phyloP scores from a whole-genome alignment of 805 yeast genomes.

The Wickerhamiella hasegawae region DNA sequence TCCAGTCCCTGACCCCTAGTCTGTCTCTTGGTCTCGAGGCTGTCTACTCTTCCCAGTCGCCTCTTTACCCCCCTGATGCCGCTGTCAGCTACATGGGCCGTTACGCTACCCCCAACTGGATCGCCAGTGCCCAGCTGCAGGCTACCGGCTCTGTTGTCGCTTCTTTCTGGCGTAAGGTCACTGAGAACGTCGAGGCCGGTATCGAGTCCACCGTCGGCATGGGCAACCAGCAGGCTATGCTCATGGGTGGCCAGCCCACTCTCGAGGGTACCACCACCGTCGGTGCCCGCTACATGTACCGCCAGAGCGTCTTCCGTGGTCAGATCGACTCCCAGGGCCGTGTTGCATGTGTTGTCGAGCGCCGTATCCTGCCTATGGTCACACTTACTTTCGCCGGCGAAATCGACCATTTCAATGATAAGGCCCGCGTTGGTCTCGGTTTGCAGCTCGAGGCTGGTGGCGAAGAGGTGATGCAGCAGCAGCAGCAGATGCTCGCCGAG shows the following conservation, averaged over 20 bases:
- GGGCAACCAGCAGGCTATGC: constrained; percentile 38
- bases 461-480: constrained; percentile 64
- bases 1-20: constrained; percentile 75
- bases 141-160: constrained; percentile 83
- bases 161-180: constrained; percentile 86
- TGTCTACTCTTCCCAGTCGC: constrained; percentile 51
- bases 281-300: constrained; percentile 96
- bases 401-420: constrained; percentile 68
- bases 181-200: constrained; percentile 66
- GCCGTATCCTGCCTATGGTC: constrained; percentile 82
- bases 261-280: constrained; percentile 84
- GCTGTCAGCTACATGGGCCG: constrained; percentile 82
- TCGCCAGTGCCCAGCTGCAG: constrained; percentile 82
- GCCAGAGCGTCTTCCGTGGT: constrained; percentile 91
- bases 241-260: constrained; percentile 68
- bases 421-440: constrained; percentile 82
- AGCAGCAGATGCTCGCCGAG: constrained; percentile 17
- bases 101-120: constrained; percentile 79
- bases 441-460: constrained; percentile 91
- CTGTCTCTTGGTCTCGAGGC: constrained; percentile 86
- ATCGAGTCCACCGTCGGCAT: constrained; percentile 19
- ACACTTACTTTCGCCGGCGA: constrained; percentile 82
- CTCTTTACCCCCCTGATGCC: constrained; percentile 76
- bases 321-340: constrained; percentile 84
- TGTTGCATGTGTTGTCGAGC: constrained; percentile 80